Evolutionary conservation across 306 rosid species (phyloP).

Genomic region (Prunus mira): DNA sequence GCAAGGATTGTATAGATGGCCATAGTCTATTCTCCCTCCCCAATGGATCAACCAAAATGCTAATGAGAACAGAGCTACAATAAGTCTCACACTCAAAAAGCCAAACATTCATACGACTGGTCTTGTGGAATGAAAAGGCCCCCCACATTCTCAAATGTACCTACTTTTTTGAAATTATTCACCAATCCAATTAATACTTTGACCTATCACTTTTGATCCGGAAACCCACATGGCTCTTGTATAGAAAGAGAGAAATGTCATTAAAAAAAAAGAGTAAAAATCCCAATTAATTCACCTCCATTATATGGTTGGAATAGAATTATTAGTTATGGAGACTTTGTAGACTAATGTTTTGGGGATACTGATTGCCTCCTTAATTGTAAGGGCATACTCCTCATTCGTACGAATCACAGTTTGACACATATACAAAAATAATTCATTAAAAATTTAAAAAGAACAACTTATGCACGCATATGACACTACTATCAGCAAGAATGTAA

Average conservation of each 20-base stretch:
- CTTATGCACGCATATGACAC: too few species aligned
- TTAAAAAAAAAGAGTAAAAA: background rate
- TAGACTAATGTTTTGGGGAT: too few species aligned
- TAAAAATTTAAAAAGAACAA: too few species aligned
- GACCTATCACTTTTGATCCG: slow-evolving; percentile 39
- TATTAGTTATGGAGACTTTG: background rate
- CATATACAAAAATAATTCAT: too few species aligned
- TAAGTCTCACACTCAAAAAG: slow-evolving; percentile 20
- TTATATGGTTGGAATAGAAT: background rate
- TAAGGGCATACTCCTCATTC: too few species aligned
- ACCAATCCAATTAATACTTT: slow-evolving; percentile 28
- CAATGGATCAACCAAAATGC: slow-evolving; percentile 10
- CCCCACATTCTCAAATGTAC: slow-evolving; percentile 32
- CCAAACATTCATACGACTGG: slow-evolving; percentile 27
- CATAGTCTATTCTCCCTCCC: too few species aligned
- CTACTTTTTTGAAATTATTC: slow-evolving; percentile 38
- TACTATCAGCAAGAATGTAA: too few species aligned
- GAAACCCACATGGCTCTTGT: slow-evolving; percentile 39
- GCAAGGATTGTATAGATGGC: background rate
- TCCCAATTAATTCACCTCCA: background rate
- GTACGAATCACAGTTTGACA: too few species aligned
- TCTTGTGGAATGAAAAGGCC: slow-evolving; percentile 27
- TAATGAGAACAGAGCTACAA: slow-evolving; percentile 16
- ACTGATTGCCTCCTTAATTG: too few species aligned
- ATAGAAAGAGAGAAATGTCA: slow-evolving; percentile 2